These are phyloP conservation scores for Sporisorium exsertum DNA, from an alignment of 1,284 basidiomycete genomes.

Conservation along the genomic window DNA sequence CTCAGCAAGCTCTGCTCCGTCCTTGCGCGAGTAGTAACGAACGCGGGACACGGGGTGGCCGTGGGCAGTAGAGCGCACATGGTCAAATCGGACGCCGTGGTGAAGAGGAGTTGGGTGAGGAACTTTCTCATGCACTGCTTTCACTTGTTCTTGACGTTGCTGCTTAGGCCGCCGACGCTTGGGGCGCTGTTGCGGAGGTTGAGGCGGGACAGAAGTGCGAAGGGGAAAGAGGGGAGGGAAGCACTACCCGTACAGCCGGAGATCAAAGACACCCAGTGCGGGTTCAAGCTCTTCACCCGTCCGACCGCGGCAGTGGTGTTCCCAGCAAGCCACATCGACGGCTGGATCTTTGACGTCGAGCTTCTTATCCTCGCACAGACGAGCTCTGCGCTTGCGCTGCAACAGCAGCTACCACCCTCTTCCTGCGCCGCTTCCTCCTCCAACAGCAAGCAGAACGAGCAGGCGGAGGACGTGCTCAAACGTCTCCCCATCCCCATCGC, in stretches of 20 bases:
- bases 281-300: conserved; percentile 87
- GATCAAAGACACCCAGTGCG: conserved; percentile 93
- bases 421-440: not conserved
- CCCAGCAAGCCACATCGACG: conserved; percentile 71
- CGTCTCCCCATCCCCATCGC: conserved; percentile 77
- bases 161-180: conserved; percentile 58
- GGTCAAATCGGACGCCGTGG: conserved; percentile 90
- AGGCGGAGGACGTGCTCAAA: conserved; percentile 70
- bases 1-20: conserved; percentile 79
- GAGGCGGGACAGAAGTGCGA: not conserved
- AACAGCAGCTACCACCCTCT: not conserved
- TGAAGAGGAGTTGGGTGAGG: conserved; percentile 86
- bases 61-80: conserved; percentile 88
- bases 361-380: conserved; percentile 81
- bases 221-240: not conserved
- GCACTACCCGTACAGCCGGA: conserved; percentile 75
- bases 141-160: conserved; percentile 73
- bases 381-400: conserved; percentile 26
- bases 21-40: conserved; percentile 71
- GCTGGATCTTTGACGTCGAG: conserved; percentile 95
- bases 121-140: conserved; percentile 93
- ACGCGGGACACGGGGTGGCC: conserved; percentile 76
- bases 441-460: not conserved
- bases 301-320: conserved; percentile 82
- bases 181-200: conserved; percentile 5